A percentile compares a stretch with the other conserved stretches of the same genome.
These are phyloP conservation scores for Thermomucor indicae-seudaticae DNA, from an alignment of 371 early-diverging fungal genomes.

Conservation along the genomic window DNA sequence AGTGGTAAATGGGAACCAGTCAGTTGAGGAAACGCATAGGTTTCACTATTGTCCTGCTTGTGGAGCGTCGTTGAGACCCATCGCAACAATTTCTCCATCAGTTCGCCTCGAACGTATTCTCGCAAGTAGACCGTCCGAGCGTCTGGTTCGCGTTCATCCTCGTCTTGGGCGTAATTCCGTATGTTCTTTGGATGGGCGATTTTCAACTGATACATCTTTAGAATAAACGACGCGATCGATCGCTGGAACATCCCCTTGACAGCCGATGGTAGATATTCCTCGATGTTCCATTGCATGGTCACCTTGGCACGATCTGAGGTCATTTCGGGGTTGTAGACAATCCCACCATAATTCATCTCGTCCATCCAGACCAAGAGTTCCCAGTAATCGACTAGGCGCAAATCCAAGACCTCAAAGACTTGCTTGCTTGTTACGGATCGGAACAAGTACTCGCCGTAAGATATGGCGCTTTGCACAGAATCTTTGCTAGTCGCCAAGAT, in stretches of 20 bases:
- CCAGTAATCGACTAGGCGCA: slow-evolving; percentile 70
- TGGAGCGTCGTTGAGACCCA: slow-evolving; percentile 30
- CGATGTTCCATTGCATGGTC: slow-evolving; percentile 87
- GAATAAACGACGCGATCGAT: slow-evolving; percentile 52
- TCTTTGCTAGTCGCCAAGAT: slow-evolving; percentile 80
- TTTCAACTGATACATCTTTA: slow-evolving; percentile 41
- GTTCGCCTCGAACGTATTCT: slow-evolving; percentile 29
- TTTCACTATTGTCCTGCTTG: slow-evolving; percentile 20
- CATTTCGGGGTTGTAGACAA: slow-evolving; percentile 17
- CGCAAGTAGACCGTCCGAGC: slow-evolving; percentile 32
- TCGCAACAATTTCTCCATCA: slow-evolving; percentile 49
- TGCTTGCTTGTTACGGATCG: slow-evolving; percentile 67
- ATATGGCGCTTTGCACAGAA: slow-evolving; percentile 63
- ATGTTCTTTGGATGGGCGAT: slow-evolving; percentile 18
- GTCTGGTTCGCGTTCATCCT: slow-evolving; percentile 5
- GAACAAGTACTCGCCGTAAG: slow-evolving; percentile 70
- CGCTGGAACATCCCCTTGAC: slow-evolving; percentile 66
- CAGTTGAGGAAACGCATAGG: slow-evolving; percentile 59
- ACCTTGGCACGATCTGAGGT: slow-evolving; percentile 17
- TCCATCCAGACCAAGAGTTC: slow-evolving; percentile 92
- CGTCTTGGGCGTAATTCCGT: slow-evolving; percentile 3
- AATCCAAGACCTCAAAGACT: slow-evolving; percentile 68
- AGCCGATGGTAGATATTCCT: slow-evolving; percentile 75
- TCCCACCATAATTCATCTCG: slow-evolving; percentile 83
- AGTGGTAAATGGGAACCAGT: slow-evolving; percentile 66